Base-by-base conservation (phyloP, 2,329 filamentous ascomycete species). In the Penicillium sumatraense region DNA sequence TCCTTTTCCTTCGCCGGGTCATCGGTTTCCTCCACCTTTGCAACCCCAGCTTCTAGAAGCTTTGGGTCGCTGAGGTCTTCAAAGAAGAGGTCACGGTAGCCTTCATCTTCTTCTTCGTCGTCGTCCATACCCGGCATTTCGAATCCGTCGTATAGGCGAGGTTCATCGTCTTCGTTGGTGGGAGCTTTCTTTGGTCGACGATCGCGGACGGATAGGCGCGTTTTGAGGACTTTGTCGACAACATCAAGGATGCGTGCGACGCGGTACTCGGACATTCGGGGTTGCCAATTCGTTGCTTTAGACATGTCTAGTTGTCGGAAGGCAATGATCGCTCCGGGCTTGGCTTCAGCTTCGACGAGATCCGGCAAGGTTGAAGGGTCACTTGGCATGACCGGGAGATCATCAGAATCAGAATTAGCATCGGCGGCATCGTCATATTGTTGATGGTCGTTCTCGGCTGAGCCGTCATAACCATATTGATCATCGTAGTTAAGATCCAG, bases 71-170 rank as follows among this genome's bases (percentile, higher is more conserved):
- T 81, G 68, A 95, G 78, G 20, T 90, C 86, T 2, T 70, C 69
- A 72, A 89, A 88, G 0, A 72, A 64, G 26, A 92, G 55, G 6
- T 79, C 79, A n/a, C 86, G 81, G 46, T 82, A 78, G 1, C 89
- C 89, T 57, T 87, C 81, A 53, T 88, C 83, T 48, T 79, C 75
- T 13, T 81, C 80, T 0, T 83, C 83, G 11, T 81, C 80, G 1
- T 83, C 83, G 11, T 84, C 85, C 10, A 85, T 84, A 6, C 86
- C 82, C 0, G 88, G 88, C 63, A 86, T 86, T 65, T 96, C 91
- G 61, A 96, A 95, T 54, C 87, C 89, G 58, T 83, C 86, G 64
- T 93, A 96, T 9, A 91, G 74, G 9, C 91, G 83, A 58, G 89
- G 80, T 0, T 91, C 91, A 0, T 89, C 87, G 35, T 82, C 75